These are phyloP conservation scores for Neurospora tetraspora DNA, from an alignment of 495 filamentous ascomycete genomes.

Conservation along the genomic window DNA sequence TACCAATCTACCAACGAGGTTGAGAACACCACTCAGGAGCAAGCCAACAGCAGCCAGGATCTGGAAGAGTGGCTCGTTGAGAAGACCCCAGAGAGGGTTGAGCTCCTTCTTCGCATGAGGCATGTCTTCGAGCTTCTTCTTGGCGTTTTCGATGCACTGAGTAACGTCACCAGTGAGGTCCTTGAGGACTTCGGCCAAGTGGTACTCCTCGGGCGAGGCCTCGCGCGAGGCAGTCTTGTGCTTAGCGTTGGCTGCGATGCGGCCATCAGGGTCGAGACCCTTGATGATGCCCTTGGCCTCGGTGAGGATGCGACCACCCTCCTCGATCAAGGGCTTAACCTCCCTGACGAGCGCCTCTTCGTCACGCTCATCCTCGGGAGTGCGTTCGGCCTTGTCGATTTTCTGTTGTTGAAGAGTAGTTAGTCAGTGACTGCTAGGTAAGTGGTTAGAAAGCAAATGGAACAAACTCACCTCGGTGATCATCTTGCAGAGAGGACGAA, in stretches of 20 bases:
- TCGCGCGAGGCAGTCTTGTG: slow-evolving; percentile 70
- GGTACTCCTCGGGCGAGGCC: slow-evolving; percentile 77
- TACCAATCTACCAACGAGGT: slow-evolving; percentile 62
- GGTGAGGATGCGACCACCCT: slow-evolving; percentile 67
- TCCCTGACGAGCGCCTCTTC: slow-evolving; percentile 80
- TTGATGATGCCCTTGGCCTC: slow-evolving; percentile 88
- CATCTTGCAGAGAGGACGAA: slow-evolving; percentile 78
- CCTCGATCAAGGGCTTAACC: slow-evolving; percentile 79
- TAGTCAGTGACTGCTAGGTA: slow-evolving; percentile 1
- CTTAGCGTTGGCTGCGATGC: slow-evolving; percentile 78
- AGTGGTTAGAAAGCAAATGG: background rate
- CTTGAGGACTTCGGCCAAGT: slow-evolving; percentile 74
- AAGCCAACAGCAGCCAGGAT: slow-evolving; percentile 87
- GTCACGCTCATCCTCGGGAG: slow-evolving; percentile 82
- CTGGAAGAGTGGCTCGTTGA: slow-evolving; percentile 82
- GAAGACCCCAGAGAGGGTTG: slow-evolving; percentile 75
- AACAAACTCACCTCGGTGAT: slow-evolving; percentile 61
- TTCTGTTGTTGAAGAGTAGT: slow-evolving; percentile 32
- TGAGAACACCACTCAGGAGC: slow-evolving; percentile 71
- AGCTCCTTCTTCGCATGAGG: slow-evolving; percentile 90
- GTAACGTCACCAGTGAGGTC: slow-evolving; percentile 53
- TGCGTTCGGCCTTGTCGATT: slow-evolving; percentile 71
- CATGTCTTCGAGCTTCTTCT: slow-evolving; percentile 80
- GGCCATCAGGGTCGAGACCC: slow-evolving; percentile 81
- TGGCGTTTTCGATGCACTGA: slow-evolving; percentile 76